Base-by-base conservation (phyloP, 257 asterid species). In the Dorcoceras hygrometricum region DNA sequence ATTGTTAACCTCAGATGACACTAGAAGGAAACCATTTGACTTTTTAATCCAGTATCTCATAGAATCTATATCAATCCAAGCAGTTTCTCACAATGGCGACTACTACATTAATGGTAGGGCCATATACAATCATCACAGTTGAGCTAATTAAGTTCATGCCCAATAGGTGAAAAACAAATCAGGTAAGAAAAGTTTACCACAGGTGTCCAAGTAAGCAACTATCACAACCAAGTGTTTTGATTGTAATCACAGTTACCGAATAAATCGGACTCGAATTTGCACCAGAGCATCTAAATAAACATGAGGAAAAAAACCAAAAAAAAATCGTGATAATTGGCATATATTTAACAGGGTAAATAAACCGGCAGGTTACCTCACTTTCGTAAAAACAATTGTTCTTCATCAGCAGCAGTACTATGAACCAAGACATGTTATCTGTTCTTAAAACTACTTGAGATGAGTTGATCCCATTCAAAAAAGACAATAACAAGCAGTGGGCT, bases 121-220 rank as follows among this genome's bases (percentile, higher is more conserved):
- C 51, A 50, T 55, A 70, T 56, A 56, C n/a, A n/a, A n/a, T 46
- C 69, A 62, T 71, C 77, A 70, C 55, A 55, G 43, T 23, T 51
- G 60, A 53, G 23, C 55, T 59, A 76, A 46, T 48, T 34, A 25
- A 63, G 46, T 24, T 28, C 59, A 4, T 18, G 63, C 14, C 54
- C 60, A 57, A 22, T 16, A 72, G 32, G 64, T 20, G 26, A 57
- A 73, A 39, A 76, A 69, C 57, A 54, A 74, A 72, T 73, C 74
- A 65, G 84, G 71, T 63, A 66, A 82, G 80, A 73, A 73, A 73
- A 53, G 69, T 71, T 78, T 76, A 75, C 82, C 86, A 82, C 77
- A 65, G 56, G 11, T 23, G 67, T 65, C 68, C 78, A 71, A 70
- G 64, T 48, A 63, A 54, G 80, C 78, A 67, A 74, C 76, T 70